phyloP scores from a whole-genome alignment of 257 asterid species.

The Verbascum thapsus region DNA sequence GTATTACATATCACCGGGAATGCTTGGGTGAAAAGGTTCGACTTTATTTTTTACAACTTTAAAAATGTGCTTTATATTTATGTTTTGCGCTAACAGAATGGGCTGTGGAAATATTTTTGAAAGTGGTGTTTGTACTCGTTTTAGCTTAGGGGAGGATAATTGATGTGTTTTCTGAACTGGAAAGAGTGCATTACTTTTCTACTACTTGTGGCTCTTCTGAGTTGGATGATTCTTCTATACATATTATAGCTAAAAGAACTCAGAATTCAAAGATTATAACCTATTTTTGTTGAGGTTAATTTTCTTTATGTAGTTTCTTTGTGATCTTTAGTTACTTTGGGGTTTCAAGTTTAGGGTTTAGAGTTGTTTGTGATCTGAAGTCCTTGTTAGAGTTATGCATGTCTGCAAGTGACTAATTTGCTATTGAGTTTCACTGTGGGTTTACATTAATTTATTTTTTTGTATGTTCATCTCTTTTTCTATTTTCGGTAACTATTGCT shows the following conservation, averaged over 20 bases:
- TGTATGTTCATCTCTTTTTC: no score
- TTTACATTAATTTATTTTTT: no score
- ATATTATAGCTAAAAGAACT: not conserved
- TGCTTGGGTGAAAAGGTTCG: slow-evolving; percentile 61
- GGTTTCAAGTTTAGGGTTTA: no score
- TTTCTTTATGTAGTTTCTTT: not conserved
- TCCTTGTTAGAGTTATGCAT: not conserved
- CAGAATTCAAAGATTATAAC: not conserved
- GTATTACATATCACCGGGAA: slow-evolving; percentile 59
- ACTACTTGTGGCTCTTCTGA: not conserved
- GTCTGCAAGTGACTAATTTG: not conserved
- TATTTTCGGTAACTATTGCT: no score
- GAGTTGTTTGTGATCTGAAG: no score
- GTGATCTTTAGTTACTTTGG: not conserved
- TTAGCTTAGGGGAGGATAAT: not conserved
- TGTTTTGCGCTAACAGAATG: not conserved
- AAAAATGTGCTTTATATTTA: no score
- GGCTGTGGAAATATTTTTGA: not conserved
- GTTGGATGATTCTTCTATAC: not conserved
- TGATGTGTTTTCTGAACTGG: not conserved
- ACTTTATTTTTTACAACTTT: not conserved
- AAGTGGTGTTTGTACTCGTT: not conserved
- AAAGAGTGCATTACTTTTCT: not conserved
- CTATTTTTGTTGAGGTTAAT: not conserved
- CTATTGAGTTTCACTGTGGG: no score